Evolutionary conservation across 1,284 basidiomycete species (phyloP), one percentile per base, ranked within the genome.

Genomic region (Mycocalia duriaeana): DNA sequence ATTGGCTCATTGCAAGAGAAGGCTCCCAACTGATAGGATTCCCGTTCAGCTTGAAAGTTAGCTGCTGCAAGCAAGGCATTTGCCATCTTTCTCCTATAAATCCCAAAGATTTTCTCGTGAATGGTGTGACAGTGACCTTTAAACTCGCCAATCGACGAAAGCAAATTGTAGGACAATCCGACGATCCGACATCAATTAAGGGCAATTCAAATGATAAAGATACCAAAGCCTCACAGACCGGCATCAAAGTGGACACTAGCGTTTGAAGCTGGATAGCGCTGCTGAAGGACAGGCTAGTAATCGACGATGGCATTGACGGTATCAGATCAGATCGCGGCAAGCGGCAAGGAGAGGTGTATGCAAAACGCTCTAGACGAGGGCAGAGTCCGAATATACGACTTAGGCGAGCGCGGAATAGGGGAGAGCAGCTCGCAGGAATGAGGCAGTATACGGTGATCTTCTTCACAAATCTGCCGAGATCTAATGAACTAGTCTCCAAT

Each of bases 381-480:
- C 24, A 42, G 14, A 43, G 22, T 9, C 20, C 24, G 18, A 47
- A 43, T 16, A 42, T 28, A 18, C 25, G 40, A 24, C 18, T 25
- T n/a, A 47, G 23, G n/a, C 22, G 23, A n/a, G 9, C 9, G 13
- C 25, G 11, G 41, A 47, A 43, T 31, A 34, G 3, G 13, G 26
- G 5, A 14, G 4, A 3, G 34, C 42, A 49, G 22, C 42, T 44
- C 13, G 14, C 37, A 0, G 35, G 35, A 14, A 50, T 39, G 1
- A 20, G 18, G 24, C 40, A 50, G 20, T 37, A 37, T 20, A 54
- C 38, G 3, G 42, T 22, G 4, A 54, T 19, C 3, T 40, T 31
- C 2, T 46, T 47, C 2, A 54, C 48, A 7, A 50, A 26, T 2
- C 19, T 19, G 2, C 43, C 54, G 13, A 50, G 46, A 4, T 49